Evolutionary conservation across 225 moss, liverwort and hornwort genomes (phyloP).

Genomic region (Polytrichum commune): DNA sequence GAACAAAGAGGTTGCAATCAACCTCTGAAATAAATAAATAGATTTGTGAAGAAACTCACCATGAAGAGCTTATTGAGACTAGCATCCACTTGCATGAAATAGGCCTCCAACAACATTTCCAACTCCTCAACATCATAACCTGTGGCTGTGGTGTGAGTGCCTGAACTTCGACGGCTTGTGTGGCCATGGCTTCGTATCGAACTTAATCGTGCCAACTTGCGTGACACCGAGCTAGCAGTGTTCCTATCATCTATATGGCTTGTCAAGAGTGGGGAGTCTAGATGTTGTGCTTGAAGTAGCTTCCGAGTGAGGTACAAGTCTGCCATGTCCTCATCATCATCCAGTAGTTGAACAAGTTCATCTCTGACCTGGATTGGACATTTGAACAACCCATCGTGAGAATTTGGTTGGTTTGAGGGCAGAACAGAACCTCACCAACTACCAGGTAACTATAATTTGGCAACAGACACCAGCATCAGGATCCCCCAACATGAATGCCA

Average conservation of each 20-base stretch:
- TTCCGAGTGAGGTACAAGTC: slow-evolving; percentile 93
- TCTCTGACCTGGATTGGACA: slow-evolving; percentile 68
- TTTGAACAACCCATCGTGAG: too few relatives aligned
- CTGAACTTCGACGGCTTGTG: slow-evolving; percentile 53
- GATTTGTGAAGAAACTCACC: slow-evolving; percentile 43
- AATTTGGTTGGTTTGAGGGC: too few relatives aligned
- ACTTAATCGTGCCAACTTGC: slow-evolving; percentile 47
- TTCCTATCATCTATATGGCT: slow-evolving; percentile 37
- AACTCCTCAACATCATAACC: slow-evolving; percentile 78
- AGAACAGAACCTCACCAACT: too few relatives aligned
- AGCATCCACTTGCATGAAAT: slow-evolving; percentile 93
- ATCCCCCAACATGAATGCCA: too few relatives aligned
- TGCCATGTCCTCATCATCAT: slow-evolving; percentile 96
- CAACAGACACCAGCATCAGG: too few relatives aligned
- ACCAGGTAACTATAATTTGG: too few relatives aligned
- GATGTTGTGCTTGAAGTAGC: slow-evolving; percentile 60
- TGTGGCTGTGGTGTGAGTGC: slow-evolving; percentile 42
- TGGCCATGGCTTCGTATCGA: slow-evolving; percentile 48
- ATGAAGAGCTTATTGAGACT: slow-evolving; percentile 83
- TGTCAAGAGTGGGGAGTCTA: slow-evolving; percentile 63
- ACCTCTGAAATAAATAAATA: slow-evolving; percentile 7
- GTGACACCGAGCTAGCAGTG: slow-evolving; percentile 42
- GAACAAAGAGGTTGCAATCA: background rate
- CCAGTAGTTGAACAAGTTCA: slow-evolving; percentile 91
- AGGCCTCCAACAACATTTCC: slow-evolving; percentile 97